Evolutionary conservation across 2,329 filamentous ascomycete genomes (phyloP).

Genomic region (Arthrobotrys pseudoclavata): DNA sequence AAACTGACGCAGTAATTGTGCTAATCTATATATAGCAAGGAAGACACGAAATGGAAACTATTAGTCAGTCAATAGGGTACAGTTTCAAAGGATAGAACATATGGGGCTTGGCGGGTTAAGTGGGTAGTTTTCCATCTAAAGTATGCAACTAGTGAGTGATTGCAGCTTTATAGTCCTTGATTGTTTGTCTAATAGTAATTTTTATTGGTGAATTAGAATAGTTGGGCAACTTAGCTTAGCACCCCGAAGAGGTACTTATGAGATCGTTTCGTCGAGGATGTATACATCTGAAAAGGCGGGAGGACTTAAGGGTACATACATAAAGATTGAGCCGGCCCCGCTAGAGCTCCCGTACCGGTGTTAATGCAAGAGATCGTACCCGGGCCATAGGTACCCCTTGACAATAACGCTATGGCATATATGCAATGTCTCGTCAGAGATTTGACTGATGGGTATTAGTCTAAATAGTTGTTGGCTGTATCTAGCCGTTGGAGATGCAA

Average conservation of each 20-base stretch:
- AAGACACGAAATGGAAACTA: constrained; percentile 56
- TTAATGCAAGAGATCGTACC: constrained; percentile 25
- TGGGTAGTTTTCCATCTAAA: constrained; percentile 8
- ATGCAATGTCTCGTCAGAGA: constrained; percentile 23
- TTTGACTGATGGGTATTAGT: constrained; percentile 26
- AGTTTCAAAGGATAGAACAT: constrained; percentile 38
- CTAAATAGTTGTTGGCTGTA: constrained; percentile 26
- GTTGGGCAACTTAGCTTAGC: constrained; percentile 26
- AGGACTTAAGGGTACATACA: constrained; percentile 49
- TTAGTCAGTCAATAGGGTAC: constrained; percentile 50
- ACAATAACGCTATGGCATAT: constrained; percentile 2
- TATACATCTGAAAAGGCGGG: constrained; percentile 31
- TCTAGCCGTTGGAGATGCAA: constrained; percentile 32
- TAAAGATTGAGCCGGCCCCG: constrained; percentile 8
- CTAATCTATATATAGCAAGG: constrained; percentile 55
- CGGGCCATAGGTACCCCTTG: constrained; percentile 30
- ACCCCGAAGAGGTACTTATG: constrained; percentile 32
- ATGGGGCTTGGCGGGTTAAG: constrained; percentile 40
- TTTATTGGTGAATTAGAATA: constrained; percentile 15
- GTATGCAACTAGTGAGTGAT: constrained; percentile 46
- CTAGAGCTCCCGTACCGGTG: constrained; percentile 27
- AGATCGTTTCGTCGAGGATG: constrained; percentile 19
- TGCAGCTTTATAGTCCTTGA: constrained; percentile 31
- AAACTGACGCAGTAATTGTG: constrained; percentile 41
- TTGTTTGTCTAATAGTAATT: constrained; percentile 39